These are phyloP conservation scores for Hypoxylon sp. DNA, from an alignment of 2,329 filamentous ascomycete genomes.

Conservation along the genomic window DNA sequence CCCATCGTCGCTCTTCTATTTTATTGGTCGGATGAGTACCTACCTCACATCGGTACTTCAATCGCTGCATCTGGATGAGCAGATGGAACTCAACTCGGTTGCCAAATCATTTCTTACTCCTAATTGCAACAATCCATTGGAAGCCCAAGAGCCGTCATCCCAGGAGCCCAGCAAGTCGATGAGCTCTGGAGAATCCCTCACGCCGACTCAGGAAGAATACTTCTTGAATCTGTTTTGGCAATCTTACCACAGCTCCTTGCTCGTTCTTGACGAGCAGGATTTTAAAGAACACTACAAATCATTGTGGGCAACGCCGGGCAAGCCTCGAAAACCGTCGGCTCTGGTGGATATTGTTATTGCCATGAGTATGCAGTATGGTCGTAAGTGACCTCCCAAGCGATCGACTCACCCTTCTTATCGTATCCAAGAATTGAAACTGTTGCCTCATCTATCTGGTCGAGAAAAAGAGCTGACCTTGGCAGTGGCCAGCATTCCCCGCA, in stretches of 20 bases:
- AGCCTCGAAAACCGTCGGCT: slow-evolving; percentile 53
- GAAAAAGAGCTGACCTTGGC: too few relatives aligned
- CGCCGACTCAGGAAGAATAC: slow-evolving; percentile 54
- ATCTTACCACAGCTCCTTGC: slow-evolving; percentile 52
- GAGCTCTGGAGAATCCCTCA: slow-evolving; percentile 44
- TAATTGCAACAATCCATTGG: slow-evolving; percentile 30
- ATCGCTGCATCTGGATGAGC: slow-evolving; percentile 43
- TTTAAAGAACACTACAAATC: slow-evolving; percentile 55
- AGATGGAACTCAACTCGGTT: slow-evolving; percentile 44
- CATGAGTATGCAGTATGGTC: slow-evolving; percentile 58
- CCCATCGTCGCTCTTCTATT: slow-evolving; percentile 53
- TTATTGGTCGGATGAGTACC: slow-evolving; percentile 50
- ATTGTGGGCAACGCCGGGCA: slow-evolving; percentile 46
- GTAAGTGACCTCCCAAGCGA: neutral
- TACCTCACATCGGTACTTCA: slow-evolving; percentile 48
- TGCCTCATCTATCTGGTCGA: too few relatives aligned
- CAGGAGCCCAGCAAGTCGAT: slow-evolving; percentile 25
- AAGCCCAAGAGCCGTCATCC: slow-evolving; percentile 23
- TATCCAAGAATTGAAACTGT: too few relatives aligned
- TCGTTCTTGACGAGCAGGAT: slow-evolving; percentile 54
- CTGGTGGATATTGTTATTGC: slow-evolving; percentile 62
- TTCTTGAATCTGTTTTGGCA: slow-evolving; percentile 59
- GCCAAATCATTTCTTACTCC: slow-evolving; percentile 34
- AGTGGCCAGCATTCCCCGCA: slow-evolving; percentile 41
- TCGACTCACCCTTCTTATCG: too few relatives aligned